A percentile compares a stretch with the other conserved stretches of the same genome.
Conservation (phyloP, 495 filamentous ascomycete genomes). For the Jackrogersella multiformis region DNA sequence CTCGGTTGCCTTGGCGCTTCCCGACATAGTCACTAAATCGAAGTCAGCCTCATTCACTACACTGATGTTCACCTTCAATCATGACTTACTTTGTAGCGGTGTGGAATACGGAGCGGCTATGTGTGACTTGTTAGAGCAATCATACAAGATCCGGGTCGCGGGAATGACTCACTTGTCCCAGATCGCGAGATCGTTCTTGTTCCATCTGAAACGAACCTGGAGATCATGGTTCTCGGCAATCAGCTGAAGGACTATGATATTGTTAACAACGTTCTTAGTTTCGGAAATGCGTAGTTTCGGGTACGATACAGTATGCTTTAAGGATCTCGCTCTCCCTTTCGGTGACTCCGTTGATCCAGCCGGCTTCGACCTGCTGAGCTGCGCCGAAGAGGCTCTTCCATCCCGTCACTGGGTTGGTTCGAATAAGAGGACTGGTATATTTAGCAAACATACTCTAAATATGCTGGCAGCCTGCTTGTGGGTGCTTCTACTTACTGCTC, state of each 20-base stretch:
- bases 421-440: slow-evolving; percentile 67
- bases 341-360: slow-evolving; percentile 70
- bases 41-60: slow-evolving; percentile 10
- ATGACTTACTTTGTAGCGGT: slow-evolving; percentile 60
- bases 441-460: slow-evolving; percentile 45
- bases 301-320: slow-evolving; percentile 63
- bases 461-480: no score
- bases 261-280: neutral
- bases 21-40: slow-evolving; percentile 61
- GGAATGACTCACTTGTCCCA: slow-evolving; percentile 66
- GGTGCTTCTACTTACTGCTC: slow-evolving; percentile 55
- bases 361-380: slow-evolving; percentile 61
- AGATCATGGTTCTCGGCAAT: slow-evolving; percentile 78
- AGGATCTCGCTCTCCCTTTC: slow-evolving; percentile 68
- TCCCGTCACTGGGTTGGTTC: slow-evolving; percentile 78
- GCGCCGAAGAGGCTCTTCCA: slow-evolving; percentile 75
- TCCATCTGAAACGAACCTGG: slow-evolving; percentile 74
- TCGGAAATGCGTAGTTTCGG: neutral
- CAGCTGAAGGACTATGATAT: slow-evolving; percentile 59
- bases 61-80: neutral
- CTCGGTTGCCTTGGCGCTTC: slow-evolving; percentile 66
- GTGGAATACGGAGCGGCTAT: slow-evolving; percentile 69
- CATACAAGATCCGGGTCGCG: neutral
- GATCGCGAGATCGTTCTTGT: slow-evolving; percentile 69
- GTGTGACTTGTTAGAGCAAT: slow-evolving; percentile 9